These are phyloP conservation scores for Lophiotrema nucula DNA, from an alignment of 495 filamentous ascomycete genomes.

Conservation along the genomic window DNA sequence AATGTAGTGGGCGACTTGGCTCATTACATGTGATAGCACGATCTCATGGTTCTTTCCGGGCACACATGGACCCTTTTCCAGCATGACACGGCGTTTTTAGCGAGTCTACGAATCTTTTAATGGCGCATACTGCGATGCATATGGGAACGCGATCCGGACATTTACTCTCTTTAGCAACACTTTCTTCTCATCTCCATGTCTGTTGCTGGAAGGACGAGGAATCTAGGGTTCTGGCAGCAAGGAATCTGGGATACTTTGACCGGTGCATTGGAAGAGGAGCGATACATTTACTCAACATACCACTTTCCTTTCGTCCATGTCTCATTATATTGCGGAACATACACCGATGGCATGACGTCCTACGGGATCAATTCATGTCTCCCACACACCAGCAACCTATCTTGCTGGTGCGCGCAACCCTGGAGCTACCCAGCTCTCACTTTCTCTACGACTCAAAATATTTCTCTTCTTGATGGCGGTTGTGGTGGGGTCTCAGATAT, in stretches of 20 bases:
- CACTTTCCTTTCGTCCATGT: too few relatives aligned
- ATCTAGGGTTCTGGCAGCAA: slow-evolving; percentile 5
- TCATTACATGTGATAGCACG: slow-evolving; percentile 29
- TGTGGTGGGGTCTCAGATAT: too few relatives aligned
- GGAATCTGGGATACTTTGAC: slow-evolving; percentile 24
- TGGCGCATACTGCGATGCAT: slow-evolving; percentile 32
- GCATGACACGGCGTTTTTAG: slow-evolving; percentile 29
- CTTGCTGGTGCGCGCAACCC: too few relatives aligned
- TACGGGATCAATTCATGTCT: too few relatives aligned
- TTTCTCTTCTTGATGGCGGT: too few relatives aligned
- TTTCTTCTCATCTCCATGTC: slow-evolving; percentile 3
- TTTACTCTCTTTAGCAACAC: slow-evolving; percentile 11
- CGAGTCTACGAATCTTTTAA: slow-evolving; percentile 33
- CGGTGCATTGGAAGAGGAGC: slow-evolving; percentile 2
- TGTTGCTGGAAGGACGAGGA: slow-evolving; percentile 18
- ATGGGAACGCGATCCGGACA: slow-evolving; percentile 8
- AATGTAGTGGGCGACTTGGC: slow-evolving; percentile 8
- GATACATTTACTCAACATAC: too few relatives aligned
- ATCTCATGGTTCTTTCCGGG: slow-evolving; percentile 26
- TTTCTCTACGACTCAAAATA: too few relatives aligned
- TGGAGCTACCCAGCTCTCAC: too few relatives aligned
- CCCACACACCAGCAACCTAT: too few relatives aligned
- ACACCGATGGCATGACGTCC: too few relatives aligned
- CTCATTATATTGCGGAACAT: too few relatives aligned
- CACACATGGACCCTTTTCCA: slow-evolving; percentile 13